These are phyloP conservation scores for Soucietia sequanensis DNA, from an alignment of 805 yeast genomes.

Conservation along the genomic window DNA sequence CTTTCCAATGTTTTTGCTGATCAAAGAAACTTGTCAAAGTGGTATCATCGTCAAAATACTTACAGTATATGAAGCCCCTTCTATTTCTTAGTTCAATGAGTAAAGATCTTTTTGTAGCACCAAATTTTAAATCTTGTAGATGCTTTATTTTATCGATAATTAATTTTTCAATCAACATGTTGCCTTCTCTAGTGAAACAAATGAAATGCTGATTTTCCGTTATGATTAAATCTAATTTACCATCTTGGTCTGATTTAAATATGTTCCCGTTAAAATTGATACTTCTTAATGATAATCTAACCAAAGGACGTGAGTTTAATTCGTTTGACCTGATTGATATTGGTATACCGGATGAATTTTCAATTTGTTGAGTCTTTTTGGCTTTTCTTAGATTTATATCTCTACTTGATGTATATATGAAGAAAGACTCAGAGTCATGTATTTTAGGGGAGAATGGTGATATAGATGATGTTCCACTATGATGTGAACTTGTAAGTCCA, in stretches of 20 bases:
- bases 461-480: no score
- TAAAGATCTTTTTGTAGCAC: constrained; percentile 6
- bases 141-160: constrained; percentile 10
- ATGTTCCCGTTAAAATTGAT: background rate
- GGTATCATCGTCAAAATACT: constrained; percentile 8
- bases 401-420: no score
- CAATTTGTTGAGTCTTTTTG: background rate
- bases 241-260: constrained; percentile 3
- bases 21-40: constrained; percentile 9
- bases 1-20: constrained; percentile 5
- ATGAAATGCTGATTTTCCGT: constrained; percentile 4
- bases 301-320: constrained; percentile 1
- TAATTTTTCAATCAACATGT: constrained; percentile 7
- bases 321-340: background rate
- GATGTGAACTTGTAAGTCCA: no score
- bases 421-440: no score
- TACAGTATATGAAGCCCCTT: constrained; percentile 10
- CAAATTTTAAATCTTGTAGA: constrained; percentile 10
- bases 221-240: constrained; percentile 4
- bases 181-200: constrained; percentile 6
- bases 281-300: constrained; percentile 1
- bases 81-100: constrained; percentile 7
- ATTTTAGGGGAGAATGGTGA: no score
- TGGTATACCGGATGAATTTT: background rate
- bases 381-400: no score